Evolutionary conservation across 2,329 filamentous ascomycete genomes (phyloP).

Genomic region (Onygenales sp.): DNA sequence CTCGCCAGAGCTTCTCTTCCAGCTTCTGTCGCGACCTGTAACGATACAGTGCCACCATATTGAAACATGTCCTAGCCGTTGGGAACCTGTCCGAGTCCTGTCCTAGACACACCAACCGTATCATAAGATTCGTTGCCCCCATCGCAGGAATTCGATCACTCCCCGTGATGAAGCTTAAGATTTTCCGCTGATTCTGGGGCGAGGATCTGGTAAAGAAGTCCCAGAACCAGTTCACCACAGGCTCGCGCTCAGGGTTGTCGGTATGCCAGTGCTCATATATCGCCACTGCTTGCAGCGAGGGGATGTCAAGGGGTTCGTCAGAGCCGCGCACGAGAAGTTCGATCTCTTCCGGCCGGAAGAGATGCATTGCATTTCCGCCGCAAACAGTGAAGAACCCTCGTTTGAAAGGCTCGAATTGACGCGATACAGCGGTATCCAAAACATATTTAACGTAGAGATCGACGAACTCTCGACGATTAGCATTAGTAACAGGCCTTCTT

Average conservation of each 20-base stretch:
- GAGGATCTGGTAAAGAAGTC: slow-evolving; percentile 60
- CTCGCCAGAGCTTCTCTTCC: slow-evolving; percentile 67
- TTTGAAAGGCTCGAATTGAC: slow-evolving; percentile 90
- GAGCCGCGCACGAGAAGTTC: slow-evolving; percentile 79
- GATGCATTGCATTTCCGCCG: slow-evolving; percentile 73
- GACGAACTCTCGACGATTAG: slow-evolving; percentile 77
- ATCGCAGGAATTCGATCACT: slow-evolving; percentile 85
- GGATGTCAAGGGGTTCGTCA: slow-evolving; percentile 72
- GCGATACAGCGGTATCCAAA: slow-evolving; percentile 64
- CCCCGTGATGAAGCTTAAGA: slow-evolving; percentile 80
- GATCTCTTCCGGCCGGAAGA: slow-evolving; percentile 87
- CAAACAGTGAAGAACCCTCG: slow-evolving; percentile 89
- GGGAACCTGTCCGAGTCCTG: slow-evolving; percentile 67
- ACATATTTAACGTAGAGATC: slow-evolving; percentile 73
- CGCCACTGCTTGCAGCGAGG: slow-evolving; percentile 64
- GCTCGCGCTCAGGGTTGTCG: slow-evolving; percentile 46
- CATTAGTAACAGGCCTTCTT: slow-evolving; percentile 66
- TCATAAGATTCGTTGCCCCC: slow-evolving; percentile 68
- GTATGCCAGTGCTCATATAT: slow-evolving; percentile 71
- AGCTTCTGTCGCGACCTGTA: slow-evolving; percentile 59
- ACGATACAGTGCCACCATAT: slow-evolving; percentile 66
- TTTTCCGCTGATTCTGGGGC: slow-evolving; percentile 61
- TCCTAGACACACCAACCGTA: slow-evolving; percentile 67
- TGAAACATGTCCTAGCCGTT: slow-evolving; percentile 85
- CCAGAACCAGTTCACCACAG: slow-evolving; percentile 81